Evolutionary conservation across 805 yeast genomes (phyloP), one percentile per base, ranked within the genome.

Genomic region (Candida peoriensis): DNA sequence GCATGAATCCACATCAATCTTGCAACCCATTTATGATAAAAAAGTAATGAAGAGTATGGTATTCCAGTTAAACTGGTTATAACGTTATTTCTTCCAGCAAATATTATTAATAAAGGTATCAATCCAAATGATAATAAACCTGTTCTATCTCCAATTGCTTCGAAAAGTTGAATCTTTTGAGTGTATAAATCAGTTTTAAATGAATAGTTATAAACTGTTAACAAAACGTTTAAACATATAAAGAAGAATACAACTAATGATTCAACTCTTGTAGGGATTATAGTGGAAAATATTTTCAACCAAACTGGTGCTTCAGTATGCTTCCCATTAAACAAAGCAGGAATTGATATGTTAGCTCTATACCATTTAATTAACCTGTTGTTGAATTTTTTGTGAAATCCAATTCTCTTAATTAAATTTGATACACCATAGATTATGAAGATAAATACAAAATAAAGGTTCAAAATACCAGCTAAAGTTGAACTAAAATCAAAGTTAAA

Each of bases 21-120:
- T 3, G 78, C 74, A 16, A 66, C 57, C 78, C 81, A 78, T 55
- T 74, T 78, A 57, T 86, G 96, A 50, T 74, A 72, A 24, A 68
- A 58, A 42, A 80, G 69, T 58, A 83, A 79, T 3, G 81, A 66
- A 6, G 79, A 61, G 46, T 72, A 78, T 4, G 76, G 64, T 67
- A 86, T 68, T 8, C 86, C 84, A 0, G 90, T 75, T 8, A 78
- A 35, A 47, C 59, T 61, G 39, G 70, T 72, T 41, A 83, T 52
- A 24, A 84, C 62, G 54, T 80, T 84, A 57, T 81, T 84, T 46
- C 94, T 63, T 11, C 87, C 82, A 6, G 85, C 80, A 51, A 83
- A 76, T 24, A 82, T 54, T 20, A 77, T 64, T 24, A 77, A 49
- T 7, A 70, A 46, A 1, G 93, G 90, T 34, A 78, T 35, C 24